A percentile compares a stretch with the other conserved stretches of the same genome.
phyloP scores from a whole-genome alignment of 2,329 filamentous ascomycete genomes.

The Aureobasidium sp. region DNA sequence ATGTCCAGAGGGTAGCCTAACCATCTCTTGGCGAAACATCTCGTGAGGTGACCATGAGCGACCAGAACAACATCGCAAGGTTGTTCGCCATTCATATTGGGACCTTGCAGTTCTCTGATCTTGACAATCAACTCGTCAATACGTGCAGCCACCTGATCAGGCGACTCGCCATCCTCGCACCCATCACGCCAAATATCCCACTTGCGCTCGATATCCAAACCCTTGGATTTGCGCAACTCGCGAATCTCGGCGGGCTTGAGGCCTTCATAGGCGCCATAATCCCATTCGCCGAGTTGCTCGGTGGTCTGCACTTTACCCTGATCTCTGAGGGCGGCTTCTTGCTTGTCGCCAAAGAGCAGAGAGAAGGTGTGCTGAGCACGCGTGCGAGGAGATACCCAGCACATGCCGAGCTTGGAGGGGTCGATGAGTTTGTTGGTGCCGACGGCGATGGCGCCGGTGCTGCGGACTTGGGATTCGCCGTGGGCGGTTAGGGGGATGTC shows the following conservation, averaged over 20 bases:
- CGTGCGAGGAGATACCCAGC: slow-evolving; percentile 77
- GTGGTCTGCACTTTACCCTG: slow-evolving; percentile 43
- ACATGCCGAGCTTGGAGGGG: slow-evolving; percentile 60
- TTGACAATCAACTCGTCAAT: slow-evolving; percentile 73
- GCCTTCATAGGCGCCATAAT: slow-evolving; percentile 57
- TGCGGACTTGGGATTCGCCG: slow-evolving; percentile 50
- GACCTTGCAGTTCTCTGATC: slow-evolving; percentile 51
- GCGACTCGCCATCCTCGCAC: slow-evolving; percentile 59
- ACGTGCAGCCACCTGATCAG: slow-evolving; percentile 63
- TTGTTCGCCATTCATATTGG: slow-evolving; percentile 35
- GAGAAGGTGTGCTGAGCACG: slow-evolving; percentile 88
- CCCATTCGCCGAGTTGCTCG: slow-evolving; percentile 52
- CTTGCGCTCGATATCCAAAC: slow-evolving; percentile 32
- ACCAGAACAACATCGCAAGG: slow-evolving; percentile 71
- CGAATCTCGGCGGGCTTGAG: slow-evolving; percentile 46
- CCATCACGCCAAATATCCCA: slow-evolving; percentile 90
- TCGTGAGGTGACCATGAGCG: slow-evolving; percentile 82
- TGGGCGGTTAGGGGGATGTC: slow-evolving; percentile 79
- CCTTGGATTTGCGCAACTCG: slow-evolving; percentile 38
- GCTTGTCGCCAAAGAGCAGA: slow-evolving; percentile 47
- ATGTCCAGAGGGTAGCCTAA: slow-evolving; percentile 64
- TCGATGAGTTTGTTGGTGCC: slow-evolving; percentile 80
- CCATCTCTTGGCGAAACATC: slow-evolving; percentile 86
- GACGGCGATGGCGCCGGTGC: slow-evolving; percentile 77
- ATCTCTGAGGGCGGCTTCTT: slow-evolving; percentile 43